phyloP scores from a whole-genome alignment of 2,329 filamentous ascomycete genomes.

The Pyricularia grisea region DNA sequence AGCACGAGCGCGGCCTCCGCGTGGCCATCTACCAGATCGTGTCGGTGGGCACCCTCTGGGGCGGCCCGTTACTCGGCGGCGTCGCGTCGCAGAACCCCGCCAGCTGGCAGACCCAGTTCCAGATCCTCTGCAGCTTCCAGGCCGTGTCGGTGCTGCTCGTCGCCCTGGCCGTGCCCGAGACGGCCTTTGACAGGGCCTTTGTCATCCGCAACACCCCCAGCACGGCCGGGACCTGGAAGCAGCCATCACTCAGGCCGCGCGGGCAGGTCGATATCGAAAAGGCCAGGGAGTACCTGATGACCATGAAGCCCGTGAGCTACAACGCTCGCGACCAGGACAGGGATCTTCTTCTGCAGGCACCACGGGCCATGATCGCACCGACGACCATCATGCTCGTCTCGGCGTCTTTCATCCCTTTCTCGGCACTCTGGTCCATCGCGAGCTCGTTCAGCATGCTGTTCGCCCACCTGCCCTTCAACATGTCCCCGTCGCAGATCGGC shows the following conservation, averaged over 20 bases:
- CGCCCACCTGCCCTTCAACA: constrained; percentile 29
- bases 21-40: constrained; percentile 35
- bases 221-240: constrained; percentile 23
- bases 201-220: constrained; percentile 14
- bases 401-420: constrained; percentile 33
- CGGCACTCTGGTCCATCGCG: constrained; percentile 36
- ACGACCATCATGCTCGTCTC: constrained; percentile 36
- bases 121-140: constrained; percentile 39
- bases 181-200: constrained; percentile 35
- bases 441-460: constrained; percentile 38
- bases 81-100: constrained; percentile 28
- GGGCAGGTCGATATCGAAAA: constrained; percentile 21
- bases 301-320: constrained; percentile 30
- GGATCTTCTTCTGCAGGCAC: constrained; percentile 29
- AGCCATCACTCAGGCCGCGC: constrained; percentile 16
- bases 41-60: constrained; percentile 38
- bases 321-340: constrained; percentile 17
- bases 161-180: constrained; percentile 40
- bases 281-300: constrained; percentile 25
- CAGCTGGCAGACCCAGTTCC: constrained; percentile 38
- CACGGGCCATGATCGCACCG: constrained; percentile 38
- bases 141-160: constrained; percentile 36
- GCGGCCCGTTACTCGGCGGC: constrained; percentile 43
- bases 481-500: constrained; percentile 30
- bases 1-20: constrained; percentile 40